Conservation (phyloP, 202 grass and related monocot genomes). For the Panicum virgatum region DNA sequence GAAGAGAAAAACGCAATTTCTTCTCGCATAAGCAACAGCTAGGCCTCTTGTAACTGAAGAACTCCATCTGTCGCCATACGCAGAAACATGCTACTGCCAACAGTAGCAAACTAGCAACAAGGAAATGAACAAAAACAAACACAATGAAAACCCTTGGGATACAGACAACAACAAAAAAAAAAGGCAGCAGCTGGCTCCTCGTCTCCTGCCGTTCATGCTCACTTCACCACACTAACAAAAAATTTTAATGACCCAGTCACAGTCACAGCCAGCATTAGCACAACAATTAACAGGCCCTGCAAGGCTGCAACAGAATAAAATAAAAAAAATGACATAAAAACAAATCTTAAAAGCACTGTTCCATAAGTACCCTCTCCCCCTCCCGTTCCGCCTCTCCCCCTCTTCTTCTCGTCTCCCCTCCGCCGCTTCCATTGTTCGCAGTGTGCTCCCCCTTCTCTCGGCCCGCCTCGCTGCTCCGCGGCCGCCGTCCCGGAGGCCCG, state of each 20-base stretch:
- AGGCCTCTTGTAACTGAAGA: conserved; percentile 9
- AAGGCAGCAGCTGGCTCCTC: conserved; percentile 4
- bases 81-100: conserved; percentile 18
- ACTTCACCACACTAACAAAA: conserved; percentile 32
- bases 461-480: background rate
- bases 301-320: background rate
- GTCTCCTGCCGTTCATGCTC: conserved; percentile 28
- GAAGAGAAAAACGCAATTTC: background rate
- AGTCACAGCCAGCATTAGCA: background rate
- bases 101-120: conserved; percentile 21
- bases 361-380: conserved; percentile 47
- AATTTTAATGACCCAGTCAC: background rate
- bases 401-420: conserved; percentile 17
- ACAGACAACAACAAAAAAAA: conserved; percentile 24
- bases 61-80: background rate
- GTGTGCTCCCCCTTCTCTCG: background rate
- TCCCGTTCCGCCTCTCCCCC: conserved; percentile 12
- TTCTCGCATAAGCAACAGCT: background rate
- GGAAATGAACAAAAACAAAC: background rate
- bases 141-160: background rate
- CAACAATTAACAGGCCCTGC: background rate
- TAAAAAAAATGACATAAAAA: background rate
- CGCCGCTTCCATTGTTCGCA: conserved; percentile 16
- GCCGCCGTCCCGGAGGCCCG: background rate
- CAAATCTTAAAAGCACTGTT: conserved; percentile 26